Base-by-base conservation (phyloP, 306 rosid genomes). In the Acacia melanoxylon region DNA sequence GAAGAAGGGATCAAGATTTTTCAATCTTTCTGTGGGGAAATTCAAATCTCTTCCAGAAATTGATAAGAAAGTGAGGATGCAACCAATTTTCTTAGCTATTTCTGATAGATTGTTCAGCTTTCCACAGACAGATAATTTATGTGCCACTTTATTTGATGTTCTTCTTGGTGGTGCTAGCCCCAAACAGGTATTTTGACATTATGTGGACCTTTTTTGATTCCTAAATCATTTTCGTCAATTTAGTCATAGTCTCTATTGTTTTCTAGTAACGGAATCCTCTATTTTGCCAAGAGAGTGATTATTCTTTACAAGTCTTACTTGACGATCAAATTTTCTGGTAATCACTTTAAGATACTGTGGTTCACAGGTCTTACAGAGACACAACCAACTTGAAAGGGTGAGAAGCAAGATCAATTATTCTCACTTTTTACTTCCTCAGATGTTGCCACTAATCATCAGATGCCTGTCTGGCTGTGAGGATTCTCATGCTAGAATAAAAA, bases 161-260 rank as follows among this genome's bases (percentile, higher is more conserved):
- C 98, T 95, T 88, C 99, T 95, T 63, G 99, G 99, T 61, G 99
- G 99, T 85, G 99, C 99, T 83, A 95, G 99, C 87, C 99, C 99
- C 83, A 95, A 91, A 89, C 99, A 95, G 99, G 99, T 95, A 80
- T 67, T 59, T 19, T 61, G 82, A 74, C 44, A 42, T 41, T 6
- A 78, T 74, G 25, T 69, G 45, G 72, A 80, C 16, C 73, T 44
- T 66, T 68, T 74, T 29, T 77, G 10, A 77, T 58, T 85, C 46
- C 13, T 63, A 51, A 70, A 10, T 84, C 70, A n/a, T 48, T 69
- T 72, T 33, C n/a, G 42, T 68, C 15, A 63, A 58, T 27, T 41
- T 10, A 48, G 75, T 84, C 61, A 42, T 71, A 17, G 75, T 7
- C 79, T 42, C 41, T 81, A 68, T 48, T 51, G 72, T 35, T 61